Conservation (phyloP, 495 filamentous ascomycete species). For the Aspergillus baeticus region DNA sequence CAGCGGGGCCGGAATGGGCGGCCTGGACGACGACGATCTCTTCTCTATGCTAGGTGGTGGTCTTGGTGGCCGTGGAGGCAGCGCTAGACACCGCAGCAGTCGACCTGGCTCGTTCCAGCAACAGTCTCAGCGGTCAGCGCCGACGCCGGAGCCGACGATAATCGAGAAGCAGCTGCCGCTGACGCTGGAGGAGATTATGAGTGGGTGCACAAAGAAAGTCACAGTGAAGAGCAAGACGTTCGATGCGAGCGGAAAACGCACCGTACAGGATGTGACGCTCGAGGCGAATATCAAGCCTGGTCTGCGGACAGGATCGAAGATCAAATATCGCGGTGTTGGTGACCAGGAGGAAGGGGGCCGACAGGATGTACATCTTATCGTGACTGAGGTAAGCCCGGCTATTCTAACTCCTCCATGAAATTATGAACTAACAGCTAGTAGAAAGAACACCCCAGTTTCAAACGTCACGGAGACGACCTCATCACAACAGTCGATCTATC, state of each 20-base stretch:
- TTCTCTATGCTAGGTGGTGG: constrained; percentile 47
- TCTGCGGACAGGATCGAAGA: constrained; percentile 92
- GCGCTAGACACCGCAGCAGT: constrained; percentile 32
- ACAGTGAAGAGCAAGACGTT: constrained; percentile 96
- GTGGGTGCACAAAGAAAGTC: constrained; percentile 88
- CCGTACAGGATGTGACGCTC: constrained; percentile 80
- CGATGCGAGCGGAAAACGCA: constrained; percentile 78
- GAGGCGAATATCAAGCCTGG: constrained; percentile 95
- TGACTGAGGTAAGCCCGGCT: constrained; percentile 74
- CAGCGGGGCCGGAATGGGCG: constrained; percentile 44
- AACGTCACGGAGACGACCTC: constrained; percentile 83
- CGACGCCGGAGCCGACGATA: constrained; percentile 84
- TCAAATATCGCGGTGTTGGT: constrained; percentile 93
- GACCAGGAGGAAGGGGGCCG: constrained; percentile 97
- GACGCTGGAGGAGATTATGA: constrained; percentile 83
- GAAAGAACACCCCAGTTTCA: constrained; percentile 82
- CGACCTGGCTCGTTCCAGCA: constrained; percentile 45
- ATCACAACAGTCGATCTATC: constrained; percentile 71
- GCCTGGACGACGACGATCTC: constrained; percentile 56
- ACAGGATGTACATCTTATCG: constrained; percentile 92
- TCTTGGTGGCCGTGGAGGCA: constrained; percentile 37
- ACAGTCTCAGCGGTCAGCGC: constrained; percentile 40
- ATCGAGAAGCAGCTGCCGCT: constrained; percentile 81
- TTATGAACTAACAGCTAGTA: constrained; percentile 36
- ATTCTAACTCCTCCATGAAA: neutral